Base-by-base conservation (phyloP, 371 early-diverging fungal genomes). In the Furculomyces boomerangus region DNA sequence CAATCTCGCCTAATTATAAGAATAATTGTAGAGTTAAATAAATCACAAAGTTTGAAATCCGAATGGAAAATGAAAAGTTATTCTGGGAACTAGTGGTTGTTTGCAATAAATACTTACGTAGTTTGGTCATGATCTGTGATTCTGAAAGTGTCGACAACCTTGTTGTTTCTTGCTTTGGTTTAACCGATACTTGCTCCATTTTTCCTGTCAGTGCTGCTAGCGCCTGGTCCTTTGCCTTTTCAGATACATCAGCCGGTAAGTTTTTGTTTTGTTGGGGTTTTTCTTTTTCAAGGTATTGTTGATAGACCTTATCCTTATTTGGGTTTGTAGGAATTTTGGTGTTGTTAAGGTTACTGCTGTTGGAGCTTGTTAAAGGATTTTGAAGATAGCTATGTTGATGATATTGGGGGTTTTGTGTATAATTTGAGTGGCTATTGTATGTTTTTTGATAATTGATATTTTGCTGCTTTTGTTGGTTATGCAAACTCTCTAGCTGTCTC, bases 81-180 rank as follows among this genome's bases (percentile, higher is more conserved):
- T 35, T 10, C 16, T 10, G 16, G 16, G 35, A 16, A 35, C 7
- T 16, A 35, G 16, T 10, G 35, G 35, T 10, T 35, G 7, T 35
- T 45, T 20, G 31, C n/a, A n/a, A 25, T 28, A 29, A 39, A 49
- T 88, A 27, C 46, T 28, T 28, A n/a, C 25, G 28, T 28, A 49
- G 67, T 61, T 79, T 83, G 49, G 86, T 84, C 93, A 93, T 92
- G 48, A 93, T 81, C 64, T 95, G 88, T 20, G 81, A 68, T 63
- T 92, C 91, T 2, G 88, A 77, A 81, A 90, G 74, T 31, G 85
- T 86, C 46, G 86, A 86, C 59, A 88, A 73, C 54, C 85, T 73
- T 53, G 76, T 78, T 53, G 79, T 79, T 66, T 81, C 79, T 65
- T 61, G 65, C 40, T 61, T 57, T 49, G 64, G 57, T 50, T 69